Evolutionary conservation across 495 filamentous ascomycete genomes (phyloP).

Genomic region (Xylaria venustula): DNA sequence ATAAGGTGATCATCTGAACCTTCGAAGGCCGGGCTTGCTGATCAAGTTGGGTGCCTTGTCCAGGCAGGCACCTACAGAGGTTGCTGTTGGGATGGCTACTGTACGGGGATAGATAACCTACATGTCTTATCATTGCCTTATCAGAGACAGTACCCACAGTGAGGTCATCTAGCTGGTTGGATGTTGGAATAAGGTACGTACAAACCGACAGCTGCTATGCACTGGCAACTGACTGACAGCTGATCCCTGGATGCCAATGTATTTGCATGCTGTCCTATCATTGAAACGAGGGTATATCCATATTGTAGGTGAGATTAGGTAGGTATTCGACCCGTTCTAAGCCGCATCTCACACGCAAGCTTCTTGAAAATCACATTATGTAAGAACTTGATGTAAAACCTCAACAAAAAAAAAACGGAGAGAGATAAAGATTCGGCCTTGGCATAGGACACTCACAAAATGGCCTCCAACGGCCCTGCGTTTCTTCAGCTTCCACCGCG

Average conservation of each 20-base stretch:
- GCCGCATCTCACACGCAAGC: too few species aligned
- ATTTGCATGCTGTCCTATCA: too few species aligned
- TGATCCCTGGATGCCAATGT: too few species aligned
- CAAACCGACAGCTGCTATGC: too few species aligned
- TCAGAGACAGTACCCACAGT: slow-evolving; percentile 10
- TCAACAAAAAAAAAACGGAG: not conserved
- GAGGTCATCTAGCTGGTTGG: slow-evolving; percentile 29
- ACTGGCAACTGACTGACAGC: too few species aligned
- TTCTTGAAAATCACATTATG: too few species aligned
- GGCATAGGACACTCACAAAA: not conserved
- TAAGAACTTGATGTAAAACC: not conserved
- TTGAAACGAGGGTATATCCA: too few species aligned
- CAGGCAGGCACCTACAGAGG: not conserved
- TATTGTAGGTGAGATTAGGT: too few species aligned
- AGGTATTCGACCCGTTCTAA: too few species aligned
- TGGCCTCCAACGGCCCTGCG: slow-evolving; percentile 22
- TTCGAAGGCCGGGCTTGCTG: not conserved
- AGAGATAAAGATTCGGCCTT: not conserved
- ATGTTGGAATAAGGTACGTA: not conserved
- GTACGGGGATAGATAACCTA: not conserved
- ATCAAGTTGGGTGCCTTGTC: not conserved
- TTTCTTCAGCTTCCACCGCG: slow-evolving; percentile 23
- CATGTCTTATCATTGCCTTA: slow-evolving; percentile 17
- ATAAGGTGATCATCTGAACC: not conserved
- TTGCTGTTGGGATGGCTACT: too few species aligned